Evolutionary conservation across 2,329 filamentous ascomycete species (phyloP), one percentile per base, ranked within the genome.

Genomic region (Epichloe festucae): DNA sequence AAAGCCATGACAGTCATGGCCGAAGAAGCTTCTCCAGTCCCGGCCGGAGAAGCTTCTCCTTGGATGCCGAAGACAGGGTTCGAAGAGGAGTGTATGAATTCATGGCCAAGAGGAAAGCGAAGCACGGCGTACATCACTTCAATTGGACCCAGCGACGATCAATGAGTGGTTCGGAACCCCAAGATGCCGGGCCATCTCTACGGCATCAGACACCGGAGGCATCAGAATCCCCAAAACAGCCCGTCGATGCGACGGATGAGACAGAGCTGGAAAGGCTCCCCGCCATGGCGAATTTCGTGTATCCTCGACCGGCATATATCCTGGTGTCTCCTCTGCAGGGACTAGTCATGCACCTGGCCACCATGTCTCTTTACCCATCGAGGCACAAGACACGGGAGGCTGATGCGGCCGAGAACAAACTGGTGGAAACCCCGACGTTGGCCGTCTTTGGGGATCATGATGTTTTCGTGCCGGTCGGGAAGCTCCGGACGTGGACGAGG

Each of bases 361-460:
- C 83, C 0, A 69, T 86, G 63, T 80, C 79, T 14, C 71, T 81
- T 27, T 60, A 69, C 6, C 70, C 70, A 59, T 57, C 62, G 0
- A 55, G 62, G 52, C 7, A 47, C 54, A 54, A 58, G 58, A 54
- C 57, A 61, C 54, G 57, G n/a, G n/a, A n/a, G n/a, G n/a, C n/a
- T n/a, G 51, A 62, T 49, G 64, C 56, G 1, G 71, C 73, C 1
- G 77, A 82, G 52, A 66, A 69, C 49, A 81, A 85, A 60, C 69
- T 87, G 47, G 67, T 78, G 1, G 64, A 67, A 2, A 74, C 82
- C 59, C 73, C 75, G 1, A 84, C 84, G 0, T 64, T 95, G 36
- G 82, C 80, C 0, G 66, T 95, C 0, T 95, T 83, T 61, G 91
- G 90, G 1, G 79, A 84, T 48, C 72, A 77, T 4, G 90, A 97